Percentiles rank a stretch among this genome's conserved stretches.
Evolutionary conservation across 2,329 filamentous ascomycete genomes (phyloP).

Genomic region (Trichocomaceae sp.): DNA sequence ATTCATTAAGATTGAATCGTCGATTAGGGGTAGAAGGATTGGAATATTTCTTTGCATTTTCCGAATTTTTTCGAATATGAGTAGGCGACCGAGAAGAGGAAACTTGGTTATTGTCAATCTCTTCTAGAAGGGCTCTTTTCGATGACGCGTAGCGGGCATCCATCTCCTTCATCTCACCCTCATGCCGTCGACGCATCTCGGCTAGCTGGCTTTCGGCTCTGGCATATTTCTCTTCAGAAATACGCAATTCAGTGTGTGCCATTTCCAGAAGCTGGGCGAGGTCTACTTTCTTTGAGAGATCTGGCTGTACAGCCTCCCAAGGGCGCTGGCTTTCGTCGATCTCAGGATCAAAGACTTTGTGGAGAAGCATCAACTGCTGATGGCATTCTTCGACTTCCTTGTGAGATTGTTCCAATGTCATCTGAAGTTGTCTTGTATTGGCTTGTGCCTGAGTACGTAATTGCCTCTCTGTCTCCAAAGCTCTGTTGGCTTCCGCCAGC

Average conservation of each 20-base stretch:
- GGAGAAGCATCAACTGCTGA: constrained; percentile 70
- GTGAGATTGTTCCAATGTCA: constrained; percentile 70
- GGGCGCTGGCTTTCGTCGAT: constrained; percentile 57
- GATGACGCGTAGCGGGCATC: constrained; percentile 56
- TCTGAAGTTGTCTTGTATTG: constrained; percentile 74
- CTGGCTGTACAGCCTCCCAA: constrained; percentile 62
- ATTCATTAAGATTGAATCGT: constrained; percentile 59
- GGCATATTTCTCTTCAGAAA: constrained; percentile 71
- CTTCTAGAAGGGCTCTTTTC: constrained; percentile 71
- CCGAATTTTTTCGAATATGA: constrained; percentile 57
- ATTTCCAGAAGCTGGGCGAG: constrained; percentile 80
- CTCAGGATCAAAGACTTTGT: constrained; percentile 80
- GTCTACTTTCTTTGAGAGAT: constrained; percentile 62
- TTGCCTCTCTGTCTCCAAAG: constrained; percentile 83
- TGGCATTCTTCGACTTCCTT: constrained; percentile 75
- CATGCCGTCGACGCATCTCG: constrained; percentile 67
- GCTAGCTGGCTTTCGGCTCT: constrained; percentile 78
- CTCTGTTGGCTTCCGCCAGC: constrained; percentile 81
- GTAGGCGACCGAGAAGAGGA: constrained; percentile 66
- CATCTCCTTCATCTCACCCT: constrained; percentile 62
- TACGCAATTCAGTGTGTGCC: constrained; percentile 77
- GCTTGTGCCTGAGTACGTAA: constrained; percentile 76
- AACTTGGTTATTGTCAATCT: constrained; percentile 78
- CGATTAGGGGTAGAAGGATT: constrained; percentile 73
- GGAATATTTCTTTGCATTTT: constrained; percentile 58